Evolutionary conservation across 2,329 filamentous ascomycete species (phyloP).

Genomic region (Penicillium sclerotigenum): DNA sequence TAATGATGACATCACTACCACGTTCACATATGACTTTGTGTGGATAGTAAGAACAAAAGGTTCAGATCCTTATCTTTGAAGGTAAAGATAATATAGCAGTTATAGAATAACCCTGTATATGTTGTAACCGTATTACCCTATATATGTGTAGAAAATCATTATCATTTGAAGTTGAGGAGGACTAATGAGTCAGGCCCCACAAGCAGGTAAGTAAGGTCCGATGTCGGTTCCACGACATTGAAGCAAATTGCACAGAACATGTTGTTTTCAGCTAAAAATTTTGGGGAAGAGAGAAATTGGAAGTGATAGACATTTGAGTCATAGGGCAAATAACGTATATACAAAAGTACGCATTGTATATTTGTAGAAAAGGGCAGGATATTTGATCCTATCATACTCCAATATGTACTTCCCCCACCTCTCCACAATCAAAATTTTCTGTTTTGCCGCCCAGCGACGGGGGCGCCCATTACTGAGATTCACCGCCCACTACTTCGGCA

Average conservation of each 20-base stretch:
- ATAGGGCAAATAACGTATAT: not conserved
- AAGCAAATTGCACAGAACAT: not conserved
- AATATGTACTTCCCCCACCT: conserved; percentile 9
- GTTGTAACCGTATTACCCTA: no score
- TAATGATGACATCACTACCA: not conserved
- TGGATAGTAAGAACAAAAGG: not conserved
- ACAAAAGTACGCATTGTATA: not conserved
- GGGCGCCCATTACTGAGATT: conserved; percentile 20
- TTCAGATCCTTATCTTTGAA: not conserved
- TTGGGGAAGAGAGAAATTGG: not conserved
- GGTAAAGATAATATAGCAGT: no score
- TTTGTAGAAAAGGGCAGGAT: not conserved
- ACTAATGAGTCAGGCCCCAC: conserved; percentile 8
- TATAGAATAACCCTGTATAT: not conserved
- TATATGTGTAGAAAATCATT: not conserved
- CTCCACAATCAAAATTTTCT: conserved; percentile 24
- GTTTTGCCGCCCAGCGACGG: conserved; percentile 27
- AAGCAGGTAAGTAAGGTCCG: not conserved
- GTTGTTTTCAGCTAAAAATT: not conserved
- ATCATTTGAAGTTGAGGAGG: not conserved
- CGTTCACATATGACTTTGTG: not conserved
- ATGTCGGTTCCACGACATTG: not conserved
- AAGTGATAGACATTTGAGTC: conserved; percentile 1
- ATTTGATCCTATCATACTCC: not conserved
- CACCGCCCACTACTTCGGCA: conserved; percentile 33